Base-by-base conservation (phyloP, 768 basidiomycete genomes). In the Amanita pallidorosea region DNA sequence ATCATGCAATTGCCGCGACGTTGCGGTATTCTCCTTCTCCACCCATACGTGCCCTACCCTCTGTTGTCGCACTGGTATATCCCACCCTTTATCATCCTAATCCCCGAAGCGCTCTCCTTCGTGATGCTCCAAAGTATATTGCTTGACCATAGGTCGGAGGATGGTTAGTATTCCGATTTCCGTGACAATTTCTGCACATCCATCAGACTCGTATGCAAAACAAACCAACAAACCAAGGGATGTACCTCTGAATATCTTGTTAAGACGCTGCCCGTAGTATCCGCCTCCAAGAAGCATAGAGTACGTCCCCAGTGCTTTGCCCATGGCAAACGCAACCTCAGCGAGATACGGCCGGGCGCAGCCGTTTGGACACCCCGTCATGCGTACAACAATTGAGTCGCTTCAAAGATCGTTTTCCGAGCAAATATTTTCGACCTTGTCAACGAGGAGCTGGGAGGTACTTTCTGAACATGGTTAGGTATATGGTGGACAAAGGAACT, bases 341-440 rank as follows among this genome's bases (percentile, higher is more conserved):
- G 89, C 95, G 41, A 94, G 71, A 65, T 95, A 98, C 33, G 92
- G 95, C 53, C 94, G 77, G 2, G 94, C 89, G 63, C 93, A 93
- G 34, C 90, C 91, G 59, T 92, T 93, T 2, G 90, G 90, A 58
- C 94, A 97, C 45, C 95, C 95, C 13, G 94, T 97, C 94, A 98
- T 97, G 48, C 95, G 80, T 95, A 99, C 97, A 54, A 97, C 81
- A 56, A 98, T 95, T 2, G 87, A 83, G 66, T 99, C 95, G 63
- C 95, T 85, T 42, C 95, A 76, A 37, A 98, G 72, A 17, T 96
- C 95, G 58, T 83, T 86, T 64, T 93, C 88, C 64, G 98, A 96
- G 61, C 88, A 89, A 5, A 97, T 85, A 67, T 83, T 81, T 71
- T 99, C 95, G 15, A 98, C 85, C 69, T 97, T 97, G 67, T 90